A percentile compares a stretch with the other conserved stretches of the same genome.
phyloP scores from a whole-genome alignment of 1,139 yeast species.

The Suhomyces panamericanus region DNA sequence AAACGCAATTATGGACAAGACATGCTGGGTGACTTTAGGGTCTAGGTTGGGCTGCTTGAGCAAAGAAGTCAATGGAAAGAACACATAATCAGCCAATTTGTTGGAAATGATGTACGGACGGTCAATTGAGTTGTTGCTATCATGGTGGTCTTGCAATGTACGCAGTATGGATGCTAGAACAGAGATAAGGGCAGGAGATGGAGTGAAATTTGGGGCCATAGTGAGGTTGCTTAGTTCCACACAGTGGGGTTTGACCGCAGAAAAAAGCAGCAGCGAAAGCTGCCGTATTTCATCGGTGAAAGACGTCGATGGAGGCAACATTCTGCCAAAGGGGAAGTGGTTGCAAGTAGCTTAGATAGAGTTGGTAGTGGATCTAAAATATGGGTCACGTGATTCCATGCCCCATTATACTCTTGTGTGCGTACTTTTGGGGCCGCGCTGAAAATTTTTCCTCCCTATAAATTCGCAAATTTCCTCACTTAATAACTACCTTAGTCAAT shows the following conservation, averaged over 20 bases:
- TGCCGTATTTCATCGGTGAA: conserved; percentile 4
- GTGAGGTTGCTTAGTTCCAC: conserved; percentile 30
- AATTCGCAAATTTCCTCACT: not conserved
- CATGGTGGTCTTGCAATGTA: conserved; percentile 3
- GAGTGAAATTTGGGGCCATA: conserved; percentile 7
- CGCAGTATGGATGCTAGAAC: conserved; percentile 10
- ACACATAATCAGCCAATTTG: conserved; percentile 44
- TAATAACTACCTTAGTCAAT: not conserved
- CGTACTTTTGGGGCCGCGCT: not conserved
- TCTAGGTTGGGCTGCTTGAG: conserved; percentile 30
- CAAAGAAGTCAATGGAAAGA: conserved; percentile 40
- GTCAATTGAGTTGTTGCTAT: conserved; percentile 10
- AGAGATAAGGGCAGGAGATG: conserved; percentile 14
- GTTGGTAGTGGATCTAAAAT: not conserved
- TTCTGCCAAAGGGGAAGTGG: not conserved
- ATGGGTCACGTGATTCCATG: conserved; percentile 1
- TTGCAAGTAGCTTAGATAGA: conserved; percentile 2
- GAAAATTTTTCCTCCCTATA: conserved; percentile 1
- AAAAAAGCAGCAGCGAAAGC: conserved; percentile 34
- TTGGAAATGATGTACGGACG: conserved; percentile 27
- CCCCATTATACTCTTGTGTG: not conserved
- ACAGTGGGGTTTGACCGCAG: conserved; percentile 35
- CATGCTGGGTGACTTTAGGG: conserved; percentile 21
- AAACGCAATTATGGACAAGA: conserved; percentile 32
- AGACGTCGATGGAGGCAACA: conserved; percentile 1